phyloP scores from a whole-genome alignment of 345 rosid species.

The Citrus mangshanensis region DNA sequence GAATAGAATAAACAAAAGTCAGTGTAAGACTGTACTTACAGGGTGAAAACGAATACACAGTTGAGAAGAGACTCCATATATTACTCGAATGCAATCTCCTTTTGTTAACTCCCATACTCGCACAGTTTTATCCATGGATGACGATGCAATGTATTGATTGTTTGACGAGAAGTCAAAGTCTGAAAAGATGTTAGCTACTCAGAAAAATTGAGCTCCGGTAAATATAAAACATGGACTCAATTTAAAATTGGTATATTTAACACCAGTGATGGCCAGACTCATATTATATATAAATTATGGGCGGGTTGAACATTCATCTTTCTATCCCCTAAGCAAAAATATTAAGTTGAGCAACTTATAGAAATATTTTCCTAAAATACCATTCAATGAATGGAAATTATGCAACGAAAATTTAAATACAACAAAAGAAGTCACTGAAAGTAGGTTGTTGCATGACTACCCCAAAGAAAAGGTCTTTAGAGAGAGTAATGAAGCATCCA shows the following conservation, averaged over 20 bases:
- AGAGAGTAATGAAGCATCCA: neutral
- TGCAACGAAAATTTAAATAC: neutral
- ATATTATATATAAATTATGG: neutral
- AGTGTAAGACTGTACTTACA: conserved; percentile 48
- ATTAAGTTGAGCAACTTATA: neutral
- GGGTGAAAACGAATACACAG: conserved; percentile 93
- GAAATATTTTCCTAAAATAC: neutral
- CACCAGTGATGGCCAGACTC: neutral
- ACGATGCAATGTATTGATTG: conserved; percentile 91
- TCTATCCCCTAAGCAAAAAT: neutral
- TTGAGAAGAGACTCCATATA: conserved; percentile 86
- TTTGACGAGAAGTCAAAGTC: conserved; percentile 98
- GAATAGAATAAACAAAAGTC: conserved; percentile 1
- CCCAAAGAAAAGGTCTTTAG: neutral
- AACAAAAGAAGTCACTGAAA: neutral
- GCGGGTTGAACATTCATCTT: neutral
- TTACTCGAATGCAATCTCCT: conserved; percentile 92
- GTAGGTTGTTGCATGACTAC: neutral
- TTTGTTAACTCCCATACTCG: conserved; percentile 93
- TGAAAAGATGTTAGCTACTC: conserved; percentile 36
- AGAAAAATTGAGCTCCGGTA: conserved; percentile 10
- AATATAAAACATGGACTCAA: neutral
- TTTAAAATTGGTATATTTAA: neutral
- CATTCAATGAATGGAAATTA: neutral
- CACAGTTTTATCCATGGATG: conserved; percentile 93